Conservation (phyloP, 2,329 filamentous ascomycete genomes). For the Botryotinia calthae region DNA sequence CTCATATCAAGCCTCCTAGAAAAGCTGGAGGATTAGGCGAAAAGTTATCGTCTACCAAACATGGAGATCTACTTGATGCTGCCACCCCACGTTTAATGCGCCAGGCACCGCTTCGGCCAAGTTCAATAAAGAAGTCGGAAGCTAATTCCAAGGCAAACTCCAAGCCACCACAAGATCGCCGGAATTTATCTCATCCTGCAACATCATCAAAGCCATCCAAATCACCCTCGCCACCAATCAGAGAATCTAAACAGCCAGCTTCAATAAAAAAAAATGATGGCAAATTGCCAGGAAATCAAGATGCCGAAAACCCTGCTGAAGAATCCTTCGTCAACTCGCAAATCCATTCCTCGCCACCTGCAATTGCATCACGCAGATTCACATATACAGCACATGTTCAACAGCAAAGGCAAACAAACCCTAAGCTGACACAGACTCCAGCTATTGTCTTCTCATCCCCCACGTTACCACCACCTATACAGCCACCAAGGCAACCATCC, state of each 20-base stretch:
- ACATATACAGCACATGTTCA: slow-evolving; percentile 36
- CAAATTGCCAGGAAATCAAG: not conserved
- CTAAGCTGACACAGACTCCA: slow-evolving; percentile 33
- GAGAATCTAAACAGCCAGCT: slow-evolving; percentile 11
- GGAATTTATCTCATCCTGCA: slow-evolving; percentile 16
- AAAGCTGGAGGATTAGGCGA: slow-evolving; percentile 24
- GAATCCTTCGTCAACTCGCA: slow-evolving; percentile 29
- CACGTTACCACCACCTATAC: slow-evolving; percentile 35
- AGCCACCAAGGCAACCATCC: slow-evolving; percentile 23
- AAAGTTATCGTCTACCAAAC: slow-evolving; percentile 32
- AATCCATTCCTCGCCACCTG: slow-evolving; percentile 37
- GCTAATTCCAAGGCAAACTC: not conserved
- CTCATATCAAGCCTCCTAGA: slow-evolving; percentile 11
- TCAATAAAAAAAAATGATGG: not conserved
- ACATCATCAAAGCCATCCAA: slow-evolving; percentile 36
- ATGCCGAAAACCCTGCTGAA: slow-evolving; percentile 17
- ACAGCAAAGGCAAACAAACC: slow-evolving; percentile 31
- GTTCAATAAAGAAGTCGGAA: slow-evolving; percentile 4
- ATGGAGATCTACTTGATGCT: slow-evolving; percentile 23
- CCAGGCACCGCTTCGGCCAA: slow-evolving; percentile 20
- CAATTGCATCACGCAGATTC: slow-evolving; percentile 32
- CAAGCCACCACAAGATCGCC: not conserved
- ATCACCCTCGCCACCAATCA: slow-evolving; percentile 34
- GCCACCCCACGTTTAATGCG: slow-evolving; percentile 25
- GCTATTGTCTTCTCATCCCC: slow-evolving; percentile 39